Conservation (phyloP, 306 rosid species). For the Acacia melanoxylon region DNA sequence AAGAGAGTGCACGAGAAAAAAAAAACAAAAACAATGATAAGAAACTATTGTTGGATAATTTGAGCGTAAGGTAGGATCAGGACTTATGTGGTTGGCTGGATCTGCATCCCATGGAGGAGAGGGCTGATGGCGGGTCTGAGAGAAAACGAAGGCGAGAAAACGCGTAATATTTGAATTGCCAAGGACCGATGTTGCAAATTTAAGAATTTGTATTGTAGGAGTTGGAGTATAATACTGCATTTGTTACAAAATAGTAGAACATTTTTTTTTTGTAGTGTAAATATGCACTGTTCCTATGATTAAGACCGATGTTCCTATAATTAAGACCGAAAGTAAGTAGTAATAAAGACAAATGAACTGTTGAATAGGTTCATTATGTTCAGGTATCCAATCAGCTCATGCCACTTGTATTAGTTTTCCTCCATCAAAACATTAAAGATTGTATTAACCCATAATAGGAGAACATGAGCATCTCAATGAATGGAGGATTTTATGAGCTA, state of each 20-base stretch:
- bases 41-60: conserved; percentile 1
- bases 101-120: conserved; percentile 46
- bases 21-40: background rate
- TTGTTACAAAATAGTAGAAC: too few relatives aligned
- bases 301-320: too few relatives aligned
- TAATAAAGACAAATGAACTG: too few relatives aligned
- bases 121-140: conserved; percentile 39
- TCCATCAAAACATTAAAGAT: too few relatives aligned
- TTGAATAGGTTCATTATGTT: too few relatives aligned
- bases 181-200: conserved; percentile 6
- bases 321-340: too few relatives aligned
- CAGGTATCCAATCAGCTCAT: too few relatives aligned
- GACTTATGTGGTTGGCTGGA: conserved; percentile 46
- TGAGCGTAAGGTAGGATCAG: background rate
- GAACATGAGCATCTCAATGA: conserved; percentile 74
- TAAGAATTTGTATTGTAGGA: too few relatives aligned
- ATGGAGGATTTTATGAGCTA: conserved; percentile 90
- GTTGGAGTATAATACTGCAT: too few relatives aligned
- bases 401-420: too few relatives aligned
- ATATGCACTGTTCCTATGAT: too few relatives aligned
- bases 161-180: conserved; percentile 29
- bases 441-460: conserved; percentile 9
- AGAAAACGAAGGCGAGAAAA: conserved; percentile 19
- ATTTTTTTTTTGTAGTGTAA: too few relatives aligned
- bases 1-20: conserved; percentile 18